Conservation (phyloP, 2,329 filamentous ascomycete species). For the Aspergillus aculeatus region DNA sequence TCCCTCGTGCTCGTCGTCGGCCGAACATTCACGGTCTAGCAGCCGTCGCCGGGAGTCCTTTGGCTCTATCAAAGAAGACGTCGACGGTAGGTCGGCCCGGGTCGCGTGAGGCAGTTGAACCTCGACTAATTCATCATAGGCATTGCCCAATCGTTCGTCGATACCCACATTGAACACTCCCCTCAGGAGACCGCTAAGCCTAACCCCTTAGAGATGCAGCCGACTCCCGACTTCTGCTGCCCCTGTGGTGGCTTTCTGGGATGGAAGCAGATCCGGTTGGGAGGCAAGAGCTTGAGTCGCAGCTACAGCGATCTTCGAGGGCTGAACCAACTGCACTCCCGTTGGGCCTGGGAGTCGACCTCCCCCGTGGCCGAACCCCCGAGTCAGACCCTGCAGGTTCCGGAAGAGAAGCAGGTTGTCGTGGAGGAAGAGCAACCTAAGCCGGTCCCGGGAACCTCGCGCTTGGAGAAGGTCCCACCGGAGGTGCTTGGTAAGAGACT, state of each 20-base stretch:
- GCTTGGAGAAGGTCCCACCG: constrained; percentile 66
- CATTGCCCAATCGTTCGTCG: constrained; percentile 46
- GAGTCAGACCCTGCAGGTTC: constrained; percentile 15
- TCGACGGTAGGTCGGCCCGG: constrained; percentile 34
- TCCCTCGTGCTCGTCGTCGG: constrained; percentile 34
- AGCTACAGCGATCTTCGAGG: constrained; percentile 45
- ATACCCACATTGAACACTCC: constrained; percentile 35
- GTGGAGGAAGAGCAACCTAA: constrained; percentile 10
- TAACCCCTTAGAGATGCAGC: constrained; percentile 33
- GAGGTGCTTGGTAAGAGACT: constrained; percentile 66
- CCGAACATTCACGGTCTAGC: constrained; percentile 40
- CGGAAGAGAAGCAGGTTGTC: constrained; percentile 10
- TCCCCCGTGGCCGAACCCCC: constrained; percentile 19
- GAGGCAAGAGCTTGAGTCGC: constrained; percentile 45
- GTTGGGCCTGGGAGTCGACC: constrained; percentile 44
- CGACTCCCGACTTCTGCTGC: constrained; percentile 45
- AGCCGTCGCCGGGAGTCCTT: constrained; percentile 42
- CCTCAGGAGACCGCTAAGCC: constrained; percentile 26
- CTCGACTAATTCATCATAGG: constrained; percentile 23
- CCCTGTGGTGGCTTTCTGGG: constrained; percentile 46
- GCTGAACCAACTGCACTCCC: constrained; percentile 35
- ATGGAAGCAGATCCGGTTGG: constrained; percentile 47
- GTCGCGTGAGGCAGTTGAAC: neutral
- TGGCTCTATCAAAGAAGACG: constrained; percentile 46
- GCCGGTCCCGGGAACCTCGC: constrained; percentile 42